Base-by-base conservation (phyloP, 2,329 filamentous ascomycete genomes). In the Aspergillus candidus region DNA sequence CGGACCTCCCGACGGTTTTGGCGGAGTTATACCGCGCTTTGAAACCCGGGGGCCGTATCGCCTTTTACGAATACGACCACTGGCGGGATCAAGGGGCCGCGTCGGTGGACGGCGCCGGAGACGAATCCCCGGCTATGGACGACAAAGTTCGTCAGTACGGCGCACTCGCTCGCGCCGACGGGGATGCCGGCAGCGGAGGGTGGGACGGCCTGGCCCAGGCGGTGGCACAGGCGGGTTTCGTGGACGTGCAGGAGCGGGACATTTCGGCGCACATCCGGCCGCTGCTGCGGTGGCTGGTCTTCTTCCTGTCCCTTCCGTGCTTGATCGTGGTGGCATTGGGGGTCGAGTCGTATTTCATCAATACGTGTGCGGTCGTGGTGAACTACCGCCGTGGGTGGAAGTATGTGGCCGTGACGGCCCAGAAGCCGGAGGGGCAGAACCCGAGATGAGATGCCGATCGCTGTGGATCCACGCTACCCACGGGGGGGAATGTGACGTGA, bases 1-100 rank as follows among this genome's bases (percentile, higher is more conserved):
- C 67, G 0, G 65, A 75, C 32, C 67, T 71, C 1, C 52, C 61
- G 22, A 55, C 50, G 6, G 74, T 69, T 2, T 54, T 74, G 1
- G 51, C 48, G 4, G 69, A 71, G 27, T 75, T 77, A 56, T 65
- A 62, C 52, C 67, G 72, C 10, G 48, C 75, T 1, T 51, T 76
- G 7, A 60, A 62, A 32, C 73, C 72, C 0, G 74, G 73, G 14
- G 73, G 73, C 2, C 57, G 61, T 2, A 39, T 76, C 4, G 70
- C 63, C 1, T 53, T 73, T 29, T 66, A 70, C 50, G 73, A 77
- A 48, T 74, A 74, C 50, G 70, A 75, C 40, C 68, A 75, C 22
- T 48, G 46, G 43, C 30, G 41, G 11, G 35, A 13, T 5, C n/a
- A 18, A 36, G 22, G 18, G 12, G 13, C 32, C 30, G 13, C 34